Evolutionary conservation across 306 rosid species (phyloP).

Genomic region (Acacia crassicarpa): DNA sequence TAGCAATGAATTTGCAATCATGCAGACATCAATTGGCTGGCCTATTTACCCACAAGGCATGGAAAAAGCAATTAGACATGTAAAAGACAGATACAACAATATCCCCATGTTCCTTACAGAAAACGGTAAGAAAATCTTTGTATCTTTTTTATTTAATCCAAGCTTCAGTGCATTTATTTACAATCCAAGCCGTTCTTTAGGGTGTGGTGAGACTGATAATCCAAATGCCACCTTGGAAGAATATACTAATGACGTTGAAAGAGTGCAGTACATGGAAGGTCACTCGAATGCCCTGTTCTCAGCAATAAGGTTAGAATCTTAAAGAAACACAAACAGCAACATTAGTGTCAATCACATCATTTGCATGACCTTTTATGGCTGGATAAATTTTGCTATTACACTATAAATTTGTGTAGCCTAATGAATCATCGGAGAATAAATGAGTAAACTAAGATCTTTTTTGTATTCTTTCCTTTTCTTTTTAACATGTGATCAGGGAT

Average conservation of each 20-base stretch:
- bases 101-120: slow-evolving; percentile 70
- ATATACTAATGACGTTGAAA: not conserved
- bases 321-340: not conserved
- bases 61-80: slow-evolving; percentile 56
- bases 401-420: not conserved
- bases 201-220: not conserved
- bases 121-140: slow-evolving; percentile 53
- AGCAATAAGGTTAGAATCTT: not conserved
- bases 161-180: not conserved
- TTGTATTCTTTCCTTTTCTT: not conserved
- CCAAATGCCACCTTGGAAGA: not conserved
- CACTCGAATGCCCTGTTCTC: not conserved
- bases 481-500: not conserved
- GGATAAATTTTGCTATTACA: not conserved
- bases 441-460: not conserved
- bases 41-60: slow-evolving; percentile 67
- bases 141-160: not conserved
- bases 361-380: too few relatives aligned
- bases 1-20: not conserved
- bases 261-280: not conserved
- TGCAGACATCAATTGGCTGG: slow-evolving; percentile 58
- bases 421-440: not conserved
- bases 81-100: slow-evolving; percentile 65
- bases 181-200: not conserved
- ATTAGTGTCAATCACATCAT: not conserved